These are phyloP conservation scores for Amphirosellinia nigrospora DNA, from an alignment of 495 filamentous ascomycete genomes.

Conservation along the genomic window DNA sequence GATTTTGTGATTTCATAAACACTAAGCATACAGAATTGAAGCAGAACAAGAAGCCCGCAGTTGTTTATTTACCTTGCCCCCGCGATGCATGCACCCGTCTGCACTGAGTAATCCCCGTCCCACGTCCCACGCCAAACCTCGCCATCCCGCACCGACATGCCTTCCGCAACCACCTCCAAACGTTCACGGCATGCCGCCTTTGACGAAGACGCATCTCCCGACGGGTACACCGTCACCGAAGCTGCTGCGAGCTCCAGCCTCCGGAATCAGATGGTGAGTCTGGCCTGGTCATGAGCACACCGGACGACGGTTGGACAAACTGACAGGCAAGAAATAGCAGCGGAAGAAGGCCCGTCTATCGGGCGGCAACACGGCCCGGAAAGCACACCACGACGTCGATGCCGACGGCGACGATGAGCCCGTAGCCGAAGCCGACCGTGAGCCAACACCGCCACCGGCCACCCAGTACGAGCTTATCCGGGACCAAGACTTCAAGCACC, in stretches of 20 bases:
- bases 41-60: background rate
- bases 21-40: too few relatives aligned
- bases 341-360: conserved; percentile 55
- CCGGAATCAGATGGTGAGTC: conserved; percentile 53
- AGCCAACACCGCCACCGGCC: conserved; percentile 42
- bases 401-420: conserved; percentile 39
- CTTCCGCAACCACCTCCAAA: conserved; percentile 54
- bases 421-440: conserved; percentile 30
- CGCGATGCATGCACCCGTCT: conserved; percentile 16
- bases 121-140: background rate
- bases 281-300: background rate
- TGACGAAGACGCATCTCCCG: conserved; percentile 54
- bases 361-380: conserved; percentile 30
- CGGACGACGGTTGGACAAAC: conserved; percentile 12
- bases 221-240: conserved; percentile 53
- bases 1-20: too few relatives aligned
- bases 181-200: conserved; percentile 47
- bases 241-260: conserved; percentile 49
- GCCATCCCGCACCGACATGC: conserved; percentile 26
- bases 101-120: background rate
- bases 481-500: conserved; percentile 59
- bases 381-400: conserved; percentile 33
- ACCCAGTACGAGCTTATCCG: conserved; percentile 59
- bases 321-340: conserved; percentile 37
- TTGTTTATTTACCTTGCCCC: background rate